A percentile compares a stretch with the other conserved stretches of the same genome.
These are phyloP conservation scores for Otatea glauca DNA, from an alignment of 176 grass and related monocot genomes.

Conservation along the genomic window DNA sequence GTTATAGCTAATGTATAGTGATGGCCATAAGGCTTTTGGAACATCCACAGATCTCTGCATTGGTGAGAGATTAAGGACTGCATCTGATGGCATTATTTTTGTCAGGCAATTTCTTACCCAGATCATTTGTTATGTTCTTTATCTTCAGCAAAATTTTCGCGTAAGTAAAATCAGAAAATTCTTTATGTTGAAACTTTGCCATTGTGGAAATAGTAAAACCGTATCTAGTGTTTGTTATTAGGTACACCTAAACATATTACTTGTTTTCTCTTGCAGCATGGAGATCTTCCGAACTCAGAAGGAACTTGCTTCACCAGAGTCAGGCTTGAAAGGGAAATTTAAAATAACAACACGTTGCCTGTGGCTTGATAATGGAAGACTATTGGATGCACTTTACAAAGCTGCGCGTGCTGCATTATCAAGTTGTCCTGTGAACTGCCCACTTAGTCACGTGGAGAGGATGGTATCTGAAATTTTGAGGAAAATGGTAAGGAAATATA, in stretches of 20 bases:
- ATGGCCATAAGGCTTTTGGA: slow-evolving; percentile 96
- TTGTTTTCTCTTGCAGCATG: slow-evolving; percentile 71
- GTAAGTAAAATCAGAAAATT: slow-evolving; percentile 23
- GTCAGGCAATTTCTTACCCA: slow-evolving; percentile 64
- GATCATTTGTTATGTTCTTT: slow-evolving; percentile 32
- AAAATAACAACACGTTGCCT: slow-evolving; percentile 89
- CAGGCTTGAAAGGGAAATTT: slow-evolving; percentile 90
- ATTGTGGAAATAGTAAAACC: slow-evolving; percentile 20
- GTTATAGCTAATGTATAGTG: slow-evolving; percentile 96
- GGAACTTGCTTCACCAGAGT: slow-evolving; percentile 60
- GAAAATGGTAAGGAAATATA: slow-evolving; percentile 97
- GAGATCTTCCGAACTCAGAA: slow-evolving; percentile 77
- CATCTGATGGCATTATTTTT: slow-evolving; percentile 94
- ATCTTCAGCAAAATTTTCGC: slow-evolving; percentile 21
- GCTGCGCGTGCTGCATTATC: slow-evolving; percentile 81
- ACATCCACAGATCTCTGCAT: slow-evolving; percentile 91
- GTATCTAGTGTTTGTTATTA: slow-evolving; percentile 21
- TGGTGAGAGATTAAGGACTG: slow-evolving; percentile 88
- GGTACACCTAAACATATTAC: not conserved
- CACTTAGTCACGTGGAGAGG: slow-evolving; percentile 87
- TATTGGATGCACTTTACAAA: slow-evolving; percentile 89
- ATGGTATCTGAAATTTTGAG: slow-evolving; percentile 90
- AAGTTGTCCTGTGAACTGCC: slow-evolving; percentile 89
- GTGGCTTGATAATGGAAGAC: slow-evolving; percentile 96
- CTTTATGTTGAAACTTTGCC: not conserved